Evolutionary conservation across 78 protist genomes (phyloP), one percentile per base, ranked within the genome.

Genomic region (Monosiga brevicollis): DNA sequence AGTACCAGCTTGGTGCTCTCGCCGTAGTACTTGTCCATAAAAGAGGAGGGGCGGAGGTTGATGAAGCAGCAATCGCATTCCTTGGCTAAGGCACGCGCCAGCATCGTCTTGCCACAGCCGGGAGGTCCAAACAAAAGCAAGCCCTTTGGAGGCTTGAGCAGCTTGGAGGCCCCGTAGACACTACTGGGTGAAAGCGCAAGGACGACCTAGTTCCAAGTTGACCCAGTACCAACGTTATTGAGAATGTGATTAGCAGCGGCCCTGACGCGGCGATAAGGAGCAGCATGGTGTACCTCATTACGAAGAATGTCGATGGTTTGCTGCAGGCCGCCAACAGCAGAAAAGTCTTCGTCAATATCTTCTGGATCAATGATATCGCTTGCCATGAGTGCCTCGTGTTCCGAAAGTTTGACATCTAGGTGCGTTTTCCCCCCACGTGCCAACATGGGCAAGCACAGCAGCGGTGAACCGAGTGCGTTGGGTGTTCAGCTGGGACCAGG

Each of bases 51-150:
- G 22, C 79, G 74, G 35, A 92, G 76, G 62, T 80, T 49, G 75
- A 90, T 83, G 89, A 94, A 94, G 29, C 82, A 43, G 76, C 88
- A 88, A 15, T 34, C 39, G 42, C 82, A 15, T 40, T 40, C 87
- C 20, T 85, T 78, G 2, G 87, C 87, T 26, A 78, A 41, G 1
- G 87, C 87, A 36, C 76, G 42, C n/a, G 83, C 87, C 34, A 88
- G 81, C 83, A 88, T 35, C 41, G 94, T 91, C 87, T 91, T 91
- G 43, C 94, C 94, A 20, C 81, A 49, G 42, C 94, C 94, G 0
- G 94, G 91, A 29, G 89, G 85, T 2, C 91, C 94, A 79, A 72
- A 81, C 71, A 91, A 55, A 29, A 88, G 84, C 38, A 88, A 41
- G 15, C 62, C 62, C 15, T 49, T 49, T 49, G 62, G 62, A 20